phyloP scores from a whole-genome alignment of 2,329 filamentous ascomycete genomes.

The Cryphonectria japonica region DNA sequence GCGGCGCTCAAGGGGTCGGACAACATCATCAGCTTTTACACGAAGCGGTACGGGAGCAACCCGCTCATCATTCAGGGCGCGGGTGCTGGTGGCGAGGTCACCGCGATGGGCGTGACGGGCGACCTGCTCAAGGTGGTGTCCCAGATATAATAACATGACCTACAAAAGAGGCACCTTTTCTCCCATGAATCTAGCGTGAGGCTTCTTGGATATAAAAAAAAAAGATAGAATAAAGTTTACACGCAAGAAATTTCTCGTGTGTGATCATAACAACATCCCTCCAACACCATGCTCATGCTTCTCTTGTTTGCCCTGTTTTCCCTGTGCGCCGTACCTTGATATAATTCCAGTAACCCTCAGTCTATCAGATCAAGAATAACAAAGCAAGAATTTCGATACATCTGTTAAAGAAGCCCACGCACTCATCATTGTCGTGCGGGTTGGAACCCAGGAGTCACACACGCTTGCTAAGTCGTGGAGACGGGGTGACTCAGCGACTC shows the following conservation, averaged over 20 bases:
- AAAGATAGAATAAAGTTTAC: neutral
- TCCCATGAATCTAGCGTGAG: neutral
- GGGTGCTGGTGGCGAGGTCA: constrained; percentile 92
- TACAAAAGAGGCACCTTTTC: neutral
- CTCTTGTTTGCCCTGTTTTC: neutral
- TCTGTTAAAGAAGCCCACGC: neutral
- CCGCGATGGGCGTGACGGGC: constrained; percentile 95
- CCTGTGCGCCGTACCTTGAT: constrained; percentile 14
- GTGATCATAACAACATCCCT: neutral
- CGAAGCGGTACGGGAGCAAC: constrained; percentile 87
- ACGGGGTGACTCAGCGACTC: constrained; percentile 32
- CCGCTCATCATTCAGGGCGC: constrained; percentile 94
- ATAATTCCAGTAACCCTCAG: constrained; percentile 2
- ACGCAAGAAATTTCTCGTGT: constrained; percentile 7
- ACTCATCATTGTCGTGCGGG: neutral
- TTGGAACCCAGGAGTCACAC: neutral
- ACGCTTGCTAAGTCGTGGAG: constrained; percentile 25
- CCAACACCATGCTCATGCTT: constrained; percentile 25
- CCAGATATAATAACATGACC: constrained; percentile 55
- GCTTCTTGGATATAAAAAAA: constrained; percentile 5
- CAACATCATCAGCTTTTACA: constrained; percentile 99
- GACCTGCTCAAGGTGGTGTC: constrained; percentile 89
- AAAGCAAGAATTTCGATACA: neutral
- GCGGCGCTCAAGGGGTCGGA: constrained; percentile 95
- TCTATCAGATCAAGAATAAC: neutral